A percentile compares a stretch with the other conserved stretches of the same genome.
Evolutionary conservation across 1,284 basidiomycete genomes (phyloP).

Genomic region (Tylopilus sp.): DNA sequence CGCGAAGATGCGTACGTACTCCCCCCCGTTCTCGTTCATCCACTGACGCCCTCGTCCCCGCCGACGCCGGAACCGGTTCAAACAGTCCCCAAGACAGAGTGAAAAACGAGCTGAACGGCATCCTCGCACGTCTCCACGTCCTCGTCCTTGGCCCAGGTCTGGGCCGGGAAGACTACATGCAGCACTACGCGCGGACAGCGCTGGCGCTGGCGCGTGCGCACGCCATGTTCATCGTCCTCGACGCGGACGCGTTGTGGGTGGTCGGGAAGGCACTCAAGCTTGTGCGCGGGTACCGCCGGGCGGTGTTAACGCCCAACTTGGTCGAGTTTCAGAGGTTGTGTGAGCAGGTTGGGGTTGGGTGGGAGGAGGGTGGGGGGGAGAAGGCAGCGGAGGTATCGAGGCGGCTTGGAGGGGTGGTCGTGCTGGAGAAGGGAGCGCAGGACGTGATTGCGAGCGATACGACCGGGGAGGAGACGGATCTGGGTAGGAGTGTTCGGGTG

Average conservation of each 20-base stretch:
- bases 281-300: slow-evolving; percentile 77
- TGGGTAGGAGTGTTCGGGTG: slow-evolving; percentile 39
- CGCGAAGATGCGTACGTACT: slow-evolving; percentile 49
- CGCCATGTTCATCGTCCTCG: slow-evolving; percentile 87
- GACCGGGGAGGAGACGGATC: slow-evolving; percentile 45
- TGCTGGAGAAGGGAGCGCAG: slow-evolving; percentile 84
- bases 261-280: slow-evolving; percentile 72
- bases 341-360: slow-evolving; percentile 65
- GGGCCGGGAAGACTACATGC: slow-evolving; percentile 89
- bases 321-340: slow-evolving; percentile 89
- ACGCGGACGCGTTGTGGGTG: slow-evolving; percentile 87
- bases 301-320: slow-evolving; percentile 90
- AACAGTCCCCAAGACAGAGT: slow-evolving; percentile 47
- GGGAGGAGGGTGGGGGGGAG: slow-evolving; percentile 43
- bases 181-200: slow-evolving; percentile 63
- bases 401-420: slow-evolving; percentile 80
- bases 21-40: not conserved
- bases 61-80: not conserved
- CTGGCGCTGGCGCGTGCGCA: slow-evolving; percentile 47
- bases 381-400: slow-evolving; percentile 65
- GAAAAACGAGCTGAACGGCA: slow-evolving; percentile 56
- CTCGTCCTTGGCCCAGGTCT: slow-evolving; percentile 93
- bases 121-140: slow-evolving; percentile 86
- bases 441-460: slow-evolving; percentile 72
- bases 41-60: not conserved